phyloP scores from a whole-genome alignment of 2,329 filamentous ascomycete genomes.

The Calycina marina region DNA sequence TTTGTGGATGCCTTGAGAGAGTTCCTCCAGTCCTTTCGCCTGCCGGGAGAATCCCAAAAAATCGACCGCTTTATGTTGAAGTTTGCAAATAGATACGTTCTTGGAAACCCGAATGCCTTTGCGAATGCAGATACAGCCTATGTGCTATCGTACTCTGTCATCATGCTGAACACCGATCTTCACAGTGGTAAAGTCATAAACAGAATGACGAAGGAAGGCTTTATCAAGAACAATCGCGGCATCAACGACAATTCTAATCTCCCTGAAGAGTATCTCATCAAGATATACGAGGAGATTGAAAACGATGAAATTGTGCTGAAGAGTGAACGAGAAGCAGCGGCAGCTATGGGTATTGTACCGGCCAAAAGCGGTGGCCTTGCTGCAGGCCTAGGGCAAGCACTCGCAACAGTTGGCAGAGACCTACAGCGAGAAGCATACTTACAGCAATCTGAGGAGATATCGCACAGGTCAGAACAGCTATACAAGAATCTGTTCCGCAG shows the following conservation, averaged over 20 bases:
- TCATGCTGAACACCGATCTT: slow-evolving; percentile 89
- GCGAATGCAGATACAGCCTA: slow-evolving; percentile 98
- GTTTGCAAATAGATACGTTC: slow-evolving; percentile 90
- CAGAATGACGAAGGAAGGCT: slow-evolving; percentile 92
- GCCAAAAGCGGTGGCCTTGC: slow-evolving; percentile 55
- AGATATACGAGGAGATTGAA: slow-evolving; percentile 85
- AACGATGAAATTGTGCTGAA: slow-evolving; percentile 87
- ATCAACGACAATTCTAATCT: slow-evolving; percentile 95
- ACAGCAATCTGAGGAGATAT: slow-evolving; percentile 90
- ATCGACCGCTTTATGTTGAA: slow-evolving; percentile 99
- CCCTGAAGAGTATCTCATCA: slow-evolving; percentile 77
- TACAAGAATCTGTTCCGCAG: slow-evolving; percentile 89
- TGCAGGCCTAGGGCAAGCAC: slow-evolving; percentile 71
- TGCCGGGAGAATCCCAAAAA: slow-evolving; percentile 94
- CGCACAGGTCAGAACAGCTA: slow-evolving; percentile 57
- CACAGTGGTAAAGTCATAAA: slow-evolving; percentile 75
- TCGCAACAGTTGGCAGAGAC: slow-evolving; percentile 85
- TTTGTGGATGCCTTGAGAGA: slow-evolving; percentile 87
- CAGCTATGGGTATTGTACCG: slow-evolving; percentile 52
- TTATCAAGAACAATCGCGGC: slow-evolving; percentile 96
- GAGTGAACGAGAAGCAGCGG: slow-evolving; percentile 80
- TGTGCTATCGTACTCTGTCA: slow-evolving; percentile 89
- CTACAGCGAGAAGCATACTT: slow-evolving; percentile 84
- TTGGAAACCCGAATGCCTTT: slow-evolving; percentile 91
- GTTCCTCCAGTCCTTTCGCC: slow-evolving; percentile 85